Conservation (phyloP, 1,139 yeast species). For the Blastobotrys capitulatus region DNA sequence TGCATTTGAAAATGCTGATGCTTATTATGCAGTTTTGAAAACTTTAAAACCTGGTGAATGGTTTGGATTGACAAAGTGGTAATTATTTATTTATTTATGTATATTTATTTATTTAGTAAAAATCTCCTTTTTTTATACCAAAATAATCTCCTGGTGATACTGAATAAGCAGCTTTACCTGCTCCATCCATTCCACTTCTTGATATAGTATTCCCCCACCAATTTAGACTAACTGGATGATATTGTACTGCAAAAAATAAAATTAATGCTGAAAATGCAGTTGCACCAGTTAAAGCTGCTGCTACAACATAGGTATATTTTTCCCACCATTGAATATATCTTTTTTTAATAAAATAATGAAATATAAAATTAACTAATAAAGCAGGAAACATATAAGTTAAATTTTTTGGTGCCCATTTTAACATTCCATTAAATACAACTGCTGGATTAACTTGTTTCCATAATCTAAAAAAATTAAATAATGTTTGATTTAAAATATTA, state of each 20-base stretch:
- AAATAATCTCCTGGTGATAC: conserved; percentile 10
- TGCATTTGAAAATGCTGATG: conserved; percentile 25
- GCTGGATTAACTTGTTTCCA: conserved; percentile 42
- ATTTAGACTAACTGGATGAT: conserved; percentile 32
- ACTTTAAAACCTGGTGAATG: conserved; percentile 20
- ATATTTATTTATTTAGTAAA: too few relatives aligned
- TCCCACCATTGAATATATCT: conserved; percentile 47
- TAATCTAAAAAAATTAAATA: conserved; percentile 38
- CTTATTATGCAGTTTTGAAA: conserved; percentile 18
- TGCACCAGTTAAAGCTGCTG: conserved; percentile 55
- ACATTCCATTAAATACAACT: conserved; percentile 46
- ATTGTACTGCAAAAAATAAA: conserved; percentile 52
- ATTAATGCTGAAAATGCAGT: conserved; percentile 33
- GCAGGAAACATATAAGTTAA: conserved; percentile 48
- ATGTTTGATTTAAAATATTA: conserved; percentile 11
- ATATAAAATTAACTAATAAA: conserved; percentile 43
- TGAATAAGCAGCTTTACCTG: conserved; percentile 19
- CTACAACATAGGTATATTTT: conserved; percentile 48
- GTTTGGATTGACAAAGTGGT: conserved; percentile 22
- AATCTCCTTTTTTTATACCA: conserved; percentile 11
- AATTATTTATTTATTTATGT: too few relatives aligned
- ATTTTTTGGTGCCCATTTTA: conserved; percentile 46
- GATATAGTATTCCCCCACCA: conserved; percentile 60
- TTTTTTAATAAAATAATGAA: conserved; percentile 49
- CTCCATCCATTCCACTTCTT: conserved; percentile 43